These are phyloP conservation scores for Nicotiana benthamiana DNA, from an alignment of 257 asterid genomes.

Conservation along the genomic window DNA sequence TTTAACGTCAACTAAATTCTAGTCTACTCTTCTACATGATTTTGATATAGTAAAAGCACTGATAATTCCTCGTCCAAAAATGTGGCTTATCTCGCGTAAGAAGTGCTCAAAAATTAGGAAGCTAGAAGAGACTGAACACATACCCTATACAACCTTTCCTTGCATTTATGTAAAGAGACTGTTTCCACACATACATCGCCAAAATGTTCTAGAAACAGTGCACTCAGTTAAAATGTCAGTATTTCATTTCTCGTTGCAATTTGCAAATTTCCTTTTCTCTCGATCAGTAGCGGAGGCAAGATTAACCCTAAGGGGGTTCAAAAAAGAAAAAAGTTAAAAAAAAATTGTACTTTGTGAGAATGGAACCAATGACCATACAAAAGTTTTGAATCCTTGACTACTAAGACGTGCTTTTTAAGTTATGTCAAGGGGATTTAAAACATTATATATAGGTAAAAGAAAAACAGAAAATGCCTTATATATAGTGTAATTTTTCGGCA, in stretches of 20 bases:
- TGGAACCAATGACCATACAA: too few species aligned
- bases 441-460: too few species aligned
- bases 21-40: neutral
- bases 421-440: too few species aligned
- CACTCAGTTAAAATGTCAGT: neutral
- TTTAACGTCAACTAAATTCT: neutral
- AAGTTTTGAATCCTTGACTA: too few species aligned
- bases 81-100: neutral
- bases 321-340: too few species aligned
- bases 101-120: neutral
- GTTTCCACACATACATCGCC: neutral
- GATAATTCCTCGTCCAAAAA: neutral
- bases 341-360: too few species aligned
- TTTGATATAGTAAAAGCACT: neutral
- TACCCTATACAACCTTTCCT: neutral
- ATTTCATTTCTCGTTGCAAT: neutral
- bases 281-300: too few species aligned
- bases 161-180: neutral
- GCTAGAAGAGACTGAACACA: neutral
- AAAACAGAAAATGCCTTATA: too few species aligned
- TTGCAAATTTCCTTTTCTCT: neutral
- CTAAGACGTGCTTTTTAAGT: too few species aligned
- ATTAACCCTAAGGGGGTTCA: too few species aligned
- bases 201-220: neutral
- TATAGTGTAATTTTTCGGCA: too few species aligned